These are phyloP conservation scores for Colletotrichum lentis DNA, from an alignment of 2,329 filamentous ascomycete species.

Conservation along the genomic window DNA sequence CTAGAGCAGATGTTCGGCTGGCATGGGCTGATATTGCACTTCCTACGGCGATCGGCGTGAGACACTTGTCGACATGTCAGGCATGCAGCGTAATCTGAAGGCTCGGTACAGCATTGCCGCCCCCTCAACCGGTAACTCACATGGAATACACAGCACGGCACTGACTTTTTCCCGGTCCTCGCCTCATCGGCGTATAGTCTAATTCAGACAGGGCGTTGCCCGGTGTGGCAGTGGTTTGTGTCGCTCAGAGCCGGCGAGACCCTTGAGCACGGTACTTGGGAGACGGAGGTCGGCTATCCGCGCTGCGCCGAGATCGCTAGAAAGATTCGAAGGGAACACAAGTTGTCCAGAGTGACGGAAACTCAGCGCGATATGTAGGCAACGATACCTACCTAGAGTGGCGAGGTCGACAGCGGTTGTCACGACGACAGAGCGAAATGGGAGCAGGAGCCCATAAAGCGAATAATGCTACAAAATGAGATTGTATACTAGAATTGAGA, in stretches of 20 bases:
- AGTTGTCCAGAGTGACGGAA: background rate
- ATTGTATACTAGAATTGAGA: constrained; percentile 30
- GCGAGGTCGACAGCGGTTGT: background rate
- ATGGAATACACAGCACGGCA: background rate
- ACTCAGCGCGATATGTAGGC: background rate
- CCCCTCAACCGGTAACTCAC: background rate
- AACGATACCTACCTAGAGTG: too few relatives aligned
- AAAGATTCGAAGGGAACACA: background rate
- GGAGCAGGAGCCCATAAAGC: background rate
- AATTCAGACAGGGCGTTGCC: background rate
- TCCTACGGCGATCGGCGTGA: background rate
- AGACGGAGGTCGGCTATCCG: background rate
- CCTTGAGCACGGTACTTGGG: background rate
- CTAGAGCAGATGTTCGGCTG: constrained; percentile 14
- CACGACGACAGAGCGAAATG: background rate
- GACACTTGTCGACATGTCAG: constrained; percentile 13
- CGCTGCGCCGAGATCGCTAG: too few relatives aligned
- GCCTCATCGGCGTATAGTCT: background rate
- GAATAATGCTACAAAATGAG: constrained; percentile 29
- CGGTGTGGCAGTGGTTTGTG: constrained; percentile 3
- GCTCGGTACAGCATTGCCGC: background rate
- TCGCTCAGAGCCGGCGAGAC: constrained; percentile 1
- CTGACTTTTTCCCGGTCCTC: background rate
- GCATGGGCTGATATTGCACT: constrained; percentile 22
- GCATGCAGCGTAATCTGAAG: constrained; percentile 25